Evolutionary conservation across 768 basidiomycete genomes (phyloP).

Genomic region (Termitomyces sp.): DNA sequence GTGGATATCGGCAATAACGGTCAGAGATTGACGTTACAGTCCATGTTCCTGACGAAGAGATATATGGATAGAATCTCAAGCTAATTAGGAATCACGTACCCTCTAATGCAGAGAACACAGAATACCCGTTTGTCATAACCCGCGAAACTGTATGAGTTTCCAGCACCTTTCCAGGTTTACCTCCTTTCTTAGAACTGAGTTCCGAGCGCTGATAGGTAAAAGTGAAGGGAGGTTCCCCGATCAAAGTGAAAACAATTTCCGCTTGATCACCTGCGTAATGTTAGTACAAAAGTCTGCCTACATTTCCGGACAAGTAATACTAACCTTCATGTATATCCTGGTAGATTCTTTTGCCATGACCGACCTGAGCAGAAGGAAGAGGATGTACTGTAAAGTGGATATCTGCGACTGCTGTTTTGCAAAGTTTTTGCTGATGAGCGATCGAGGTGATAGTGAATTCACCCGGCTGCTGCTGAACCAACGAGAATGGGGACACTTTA

Average conservation of each 20-base stretch:
- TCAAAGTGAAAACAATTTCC: conserved; percentile 86
- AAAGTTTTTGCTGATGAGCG: conserved; percentile 91
- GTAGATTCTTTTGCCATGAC: conserved; percentile 75
- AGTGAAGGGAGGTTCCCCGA: conserved; percentile 93
- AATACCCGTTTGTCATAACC: conserved; percentile 73
- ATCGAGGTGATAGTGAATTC: conserved; percentile 85
- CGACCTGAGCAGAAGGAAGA: conserved; percentile 86
- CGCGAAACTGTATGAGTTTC: conserved; percentile 91
- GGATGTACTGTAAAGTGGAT: conserved; percentile 73
- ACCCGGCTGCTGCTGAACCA: conserved; percentile 79
- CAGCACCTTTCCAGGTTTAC: conserved; percentile 72
- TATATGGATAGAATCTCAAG: conserved; percentile 1
- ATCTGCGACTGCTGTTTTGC: conserved; percentile 79
- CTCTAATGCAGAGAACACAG: conserved; percentile 89
- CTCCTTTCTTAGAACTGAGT: conserved; percentile 63
- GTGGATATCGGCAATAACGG: conserved; percentile 86
- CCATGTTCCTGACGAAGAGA: conserved; percentile 67
- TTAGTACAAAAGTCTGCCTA: neutral
- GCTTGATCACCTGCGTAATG: conserved; percentile 75
- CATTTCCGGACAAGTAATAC: conserved; percentile 9
- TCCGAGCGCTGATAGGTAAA: conserved; percentile 93
- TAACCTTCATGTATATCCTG: conserved; percentile 90
- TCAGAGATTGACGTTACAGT: conserved; percentile 91
- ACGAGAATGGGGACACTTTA: conserved; percentile 80
- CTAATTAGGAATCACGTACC: conserved; percentile 44